These are phyloP conservation scores for Hsuehochloa calcarea DNA, from an alignment of 176 grass and related monocot species.

Conservation along the genomic window DNA sequence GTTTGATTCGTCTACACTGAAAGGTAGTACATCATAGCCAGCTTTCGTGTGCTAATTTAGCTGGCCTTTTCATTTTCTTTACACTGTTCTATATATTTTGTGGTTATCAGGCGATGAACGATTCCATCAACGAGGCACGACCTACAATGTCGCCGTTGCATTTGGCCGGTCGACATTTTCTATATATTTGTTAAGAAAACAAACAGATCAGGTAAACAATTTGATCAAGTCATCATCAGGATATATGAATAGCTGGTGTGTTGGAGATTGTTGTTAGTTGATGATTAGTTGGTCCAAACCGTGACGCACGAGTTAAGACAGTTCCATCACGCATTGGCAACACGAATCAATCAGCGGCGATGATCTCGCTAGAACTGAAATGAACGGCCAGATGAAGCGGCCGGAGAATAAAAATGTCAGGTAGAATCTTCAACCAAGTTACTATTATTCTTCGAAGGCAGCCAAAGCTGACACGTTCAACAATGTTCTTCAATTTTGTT, in stretches of 20 bases:
- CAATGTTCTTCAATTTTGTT: not conserved
- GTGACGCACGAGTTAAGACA: not conserved
- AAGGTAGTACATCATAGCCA: not conserved
- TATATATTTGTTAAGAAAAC: not conserved
- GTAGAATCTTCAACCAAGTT: slow-evolving; percentile 6
- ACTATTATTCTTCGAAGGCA: not conserved
- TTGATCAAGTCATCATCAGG: not conserved
- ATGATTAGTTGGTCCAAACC: slow-evolving; percentile 5
- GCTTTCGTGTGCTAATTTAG: not conserved
- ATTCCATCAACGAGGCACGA: slow-evolving; percentile 17
- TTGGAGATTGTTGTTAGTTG: slow-evolving; percentile 2
- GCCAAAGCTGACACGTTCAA: slow-evolving; percentile 30
- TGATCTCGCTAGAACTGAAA: not conserved
- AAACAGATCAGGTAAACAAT: not conserved
- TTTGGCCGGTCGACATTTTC: not conserved
- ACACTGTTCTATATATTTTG: not conserved
- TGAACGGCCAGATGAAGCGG: not conserved
- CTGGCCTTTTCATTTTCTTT: not conserved
- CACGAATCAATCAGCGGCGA: not conserved
- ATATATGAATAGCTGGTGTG: not conserved
- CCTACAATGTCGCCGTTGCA: not conserved
- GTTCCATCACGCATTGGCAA: not conserved
- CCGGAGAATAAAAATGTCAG: not conserved
- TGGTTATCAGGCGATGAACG: slow-evolving; percentile 23
- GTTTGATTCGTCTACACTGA: not conserved